Evolutionary conservation across 208 protist species (phyloP).

Genomic region (Leishmania turanica): DNA sequence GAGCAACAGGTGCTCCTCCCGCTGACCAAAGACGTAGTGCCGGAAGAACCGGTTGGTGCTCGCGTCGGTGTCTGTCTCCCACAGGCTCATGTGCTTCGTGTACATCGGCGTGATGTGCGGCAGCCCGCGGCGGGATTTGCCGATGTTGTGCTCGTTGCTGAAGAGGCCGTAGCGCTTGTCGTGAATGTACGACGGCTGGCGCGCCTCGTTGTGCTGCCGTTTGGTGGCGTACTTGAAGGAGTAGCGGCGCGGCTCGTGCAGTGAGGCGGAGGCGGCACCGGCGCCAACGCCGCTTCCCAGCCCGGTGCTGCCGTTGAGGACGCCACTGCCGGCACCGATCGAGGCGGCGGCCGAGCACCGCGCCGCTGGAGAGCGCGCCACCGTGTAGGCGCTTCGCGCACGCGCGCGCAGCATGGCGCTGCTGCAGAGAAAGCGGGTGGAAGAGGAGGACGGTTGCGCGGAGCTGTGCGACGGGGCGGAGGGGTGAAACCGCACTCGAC

Average conservation of each 20-base stretch:
- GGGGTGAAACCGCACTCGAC: not conserved
- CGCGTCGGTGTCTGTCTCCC: slow-evolving; percentile 90
- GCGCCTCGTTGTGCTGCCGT: slow-evolving; percentile 77
- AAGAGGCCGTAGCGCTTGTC: slow-evolving; percentile 88
- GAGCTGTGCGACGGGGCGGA: too few relatives aligned
- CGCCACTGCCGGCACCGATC: not conserved
- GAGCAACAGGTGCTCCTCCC: slow-evolving; percentile 76
- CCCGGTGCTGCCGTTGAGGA: not conserved
- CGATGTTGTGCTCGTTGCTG: slow-evolving; percentile 78
- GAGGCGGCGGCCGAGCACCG: slow-evolving; percentile 26
- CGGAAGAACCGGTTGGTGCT: slow-evolving; percentile 85
- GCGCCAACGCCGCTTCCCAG: not conserved
- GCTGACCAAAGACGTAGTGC: slow-evolving; percentile 76
- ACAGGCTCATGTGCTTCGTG: slow-evolving; percentile 84
- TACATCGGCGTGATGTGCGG: slow-evolving; percentile 79
- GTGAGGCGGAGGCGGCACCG: not conserved
- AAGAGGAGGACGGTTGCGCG: too few relatives aligned
- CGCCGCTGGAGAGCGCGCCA: slow-evolving; percentile 20
- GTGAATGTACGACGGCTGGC: slow-evolving; percentile 84
- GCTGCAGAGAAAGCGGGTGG: not conserved
- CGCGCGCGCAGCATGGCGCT: slow-evolving; percentile 27
- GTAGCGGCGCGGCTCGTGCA: slow-evolving; percentile 63
- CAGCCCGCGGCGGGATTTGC: slow-evolving; percentile 67
- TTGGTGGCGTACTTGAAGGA: slow-evolving; percentile 90
- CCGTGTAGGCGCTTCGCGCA: slow-evolving; percentile 17